Evolutionary conservation across 352 stramenopile species (phyloP), one percentile per base, ranked within the genome.

Genomic region (Phytophthora kernoviae): DNA sequence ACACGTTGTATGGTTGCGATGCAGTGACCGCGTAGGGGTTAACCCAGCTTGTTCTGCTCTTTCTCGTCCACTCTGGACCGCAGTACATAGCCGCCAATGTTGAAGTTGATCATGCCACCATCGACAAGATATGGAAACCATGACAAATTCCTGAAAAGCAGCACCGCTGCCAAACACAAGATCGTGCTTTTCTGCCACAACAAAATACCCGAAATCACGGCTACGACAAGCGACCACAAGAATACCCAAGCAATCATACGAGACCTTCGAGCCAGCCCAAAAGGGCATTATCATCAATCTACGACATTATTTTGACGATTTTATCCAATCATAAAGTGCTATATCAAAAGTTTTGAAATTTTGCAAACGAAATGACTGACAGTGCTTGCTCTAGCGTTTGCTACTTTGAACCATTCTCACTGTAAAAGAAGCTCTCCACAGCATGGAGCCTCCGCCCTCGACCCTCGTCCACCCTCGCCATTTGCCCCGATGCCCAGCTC

Each of bases 31-130:
- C 20, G 21, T 69, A 69, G 32, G 58, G 59, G 0, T 52, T 32
- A 12, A 68, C 18, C 51, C 59, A 68, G 9, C 42, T 65, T 65
- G 24, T 49, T 65, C 17, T 54, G 41, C 18, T 17, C 2, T 24
- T 55, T 59, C 22, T 54, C 57, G 18, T 65, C 57, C n/a, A 59
- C 52, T 47, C 52, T 26, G 5, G 53, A 62, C 27, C 59, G 26
- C 15, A 67, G 45, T 10, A 67, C 58, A 42, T 58, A 67, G 39
- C 58, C 51, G 15, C 45, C 59, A 1, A 68, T 21, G 5, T 46
- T 44, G 40, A 69, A 60, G 21, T 69, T 69, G 39, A 69, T 34
- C 11, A 27, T 4, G 14, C n/a, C n/a, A n/a, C n/a, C n/a, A n/a
- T n/a, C 32, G 34, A 41, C 34, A n/a, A 41, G 34, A 41, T 17